phyloP scores from a whole-genome alignment of 331 rosid genomes.

The Spiraea crenata region DNA sequence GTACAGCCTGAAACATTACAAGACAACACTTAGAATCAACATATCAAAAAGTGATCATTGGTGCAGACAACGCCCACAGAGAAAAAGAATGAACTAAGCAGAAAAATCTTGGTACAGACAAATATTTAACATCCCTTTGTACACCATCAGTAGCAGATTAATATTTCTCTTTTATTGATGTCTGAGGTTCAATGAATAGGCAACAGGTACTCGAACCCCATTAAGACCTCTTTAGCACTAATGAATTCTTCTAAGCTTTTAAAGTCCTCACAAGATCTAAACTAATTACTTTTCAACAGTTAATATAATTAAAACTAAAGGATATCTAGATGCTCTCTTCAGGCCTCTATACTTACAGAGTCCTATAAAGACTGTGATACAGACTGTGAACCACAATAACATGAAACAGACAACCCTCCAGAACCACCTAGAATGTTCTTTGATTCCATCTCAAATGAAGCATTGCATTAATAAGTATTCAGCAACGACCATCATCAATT shows the following conservation, averaged over 20 bases:
- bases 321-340: not conserved
- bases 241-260: not conserved
- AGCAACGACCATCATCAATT: not conserved
- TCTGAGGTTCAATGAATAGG: not conserved
- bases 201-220: not conserved
- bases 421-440: not conserved
- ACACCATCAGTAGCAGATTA: not conserved
- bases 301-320: not conserved
- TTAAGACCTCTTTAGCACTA: not conserved
- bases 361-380: not conserved
- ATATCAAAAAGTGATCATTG: not conserved
- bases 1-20: conserved; percentile 70
- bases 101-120: not conserved
- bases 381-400: not conserved
- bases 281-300: not conserved
- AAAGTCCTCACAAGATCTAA: not conserved
- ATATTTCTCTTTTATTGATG: not conserved
- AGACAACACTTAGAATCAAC: not conserved
- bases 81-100: not conserved
- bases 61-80: not conserved
- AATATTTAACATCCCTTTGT: not conserved
- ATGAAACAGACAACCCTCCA: not conserved
- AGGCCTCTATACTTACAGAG: not conserved
- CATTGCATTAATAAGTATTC: not conserved
- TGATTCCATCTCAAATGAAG: not conserved